Base-by-base conservation (phyloP, 768 basidiomycete genomes). In the Lentinula edodes region DNA sequence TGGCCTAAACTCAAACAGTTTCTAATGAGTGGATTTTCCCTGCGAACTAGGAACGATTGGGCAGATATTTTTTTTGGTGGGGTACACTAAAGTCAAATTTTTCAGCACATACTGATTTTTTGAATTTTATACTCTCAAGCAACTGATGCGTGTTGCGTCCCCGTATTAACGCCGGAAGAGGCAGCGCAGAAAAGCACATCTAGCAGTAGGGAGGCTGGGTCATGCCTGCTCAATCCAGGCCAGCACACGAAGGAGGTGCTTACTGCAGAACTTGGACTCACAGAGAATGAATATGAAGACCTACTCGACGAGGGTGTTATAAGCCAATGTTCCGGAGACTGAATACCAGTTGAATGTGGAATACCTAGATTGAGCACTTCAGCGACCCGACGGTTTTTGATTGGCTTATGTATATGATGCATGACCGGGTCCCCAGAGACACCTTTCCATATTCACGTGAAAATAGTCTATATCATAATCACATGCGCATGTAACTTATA, bases 61-160 rank as follows among this genome's bases (percentile, higher is more conserved):
- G 77, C 83, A 0, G 65, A 74, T 6, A 70, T 86, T 1, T 93
- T 90, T 69, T 80, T 87, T 58, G 85, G 90, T 86, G 66, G 36
- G 77, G 70, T 8, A 28, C 28, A 28, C 28, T 28, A 28, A 28
- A 28, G 28, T 46, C 6, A 12, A 32, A 42, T 8, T n/a, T 52
- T 48, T 39, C 16, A 15, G 5, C 23, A 36, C 10, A n/a, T 51
- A 39, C n/a, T 15, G 12, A 28, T 34, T 36, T 3, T 39, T 34
- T 57, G 7, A 28, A 8, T 41, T 34, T 20, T 60, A 39, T 43
- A 12, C 38, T 43, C 9, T 18, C 43, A 18, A 91, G 90, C 80
- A 34, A 87, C 82, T 12, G 90, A 92, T 62, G 86, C 88, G 7
- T 92, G 90, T 68, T 80, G 80, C 9, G 73, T 89, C 13, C 90